phyloP scores from a whole-genome alignment of 2,329 filamentous ascomycete genomes.

The Gnomoniopsis smithogilvyi region DNA sequence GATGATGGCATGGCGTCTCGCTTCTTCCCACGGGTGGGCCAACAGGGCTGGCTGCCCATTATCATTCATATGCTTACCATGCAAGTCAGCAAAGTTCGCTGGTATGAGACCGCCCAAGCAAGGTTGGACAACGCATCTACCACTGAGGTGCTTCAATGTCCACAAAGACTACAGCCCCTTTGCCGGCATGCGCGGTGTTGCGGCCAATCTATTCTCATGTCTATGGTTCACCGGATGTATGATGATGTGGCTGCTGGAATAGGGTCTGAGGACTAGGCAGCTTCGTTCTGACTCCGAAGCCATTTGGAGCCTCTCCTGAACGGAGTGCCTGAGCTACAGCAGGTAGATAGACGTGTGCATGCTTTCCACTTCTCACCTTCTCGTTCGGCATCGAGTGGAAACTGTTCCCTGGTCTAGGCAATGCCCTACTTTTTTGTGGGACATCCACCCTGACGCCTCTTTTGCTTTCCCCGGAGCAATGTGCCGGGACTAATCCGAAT shows the following conservation, averaged over 20 bases:
- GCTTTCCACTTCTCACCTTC: too few relatives aligned
- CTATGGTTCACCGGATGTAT: neutral
- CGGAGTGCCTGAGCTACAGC: too few relatives aligned
- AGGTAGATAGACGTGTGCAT: too few relatives aligned
- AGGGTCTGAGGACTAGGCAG: neutral
- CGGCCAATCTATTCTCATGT: neutral
- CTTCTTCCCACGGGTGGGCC: neutral
- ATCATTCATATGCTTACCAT: neutral
- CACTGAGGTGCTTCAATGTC: neutral
- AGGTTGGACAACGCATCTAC: neutral
- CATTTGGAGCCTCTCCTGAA: too few relatives aligned
- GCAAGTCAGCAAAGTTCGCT: neutral
- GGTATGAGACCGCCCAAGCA: neutral
- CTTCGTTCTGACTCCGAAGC: too few relatives aligned
- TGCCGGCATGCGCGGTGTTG: neutral
- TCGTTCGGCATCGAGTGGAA: too few relatives aligned
- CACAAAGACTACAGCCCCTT: neutral
- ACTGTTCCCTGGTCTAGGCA: too few relatives aligned
- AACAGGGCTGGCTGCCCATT: neutral
- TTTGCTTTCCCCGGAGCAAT: conserved; percentile 14
- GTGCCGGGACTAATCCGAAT: conserved; percentile 15
- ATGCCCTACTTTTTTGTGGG: too few relatives aligned
- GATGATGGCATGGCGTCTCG: neutral
- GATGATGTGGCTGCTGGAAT: neutral
- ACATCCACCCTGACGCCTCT: neutral